A percentile compares a stretch with the other conserved stretches of the same genome.
phyloP scores from a whole-genome alignment of 495 filamentous ascomycete genomes.

The Aspergillus diversus region DNA sequence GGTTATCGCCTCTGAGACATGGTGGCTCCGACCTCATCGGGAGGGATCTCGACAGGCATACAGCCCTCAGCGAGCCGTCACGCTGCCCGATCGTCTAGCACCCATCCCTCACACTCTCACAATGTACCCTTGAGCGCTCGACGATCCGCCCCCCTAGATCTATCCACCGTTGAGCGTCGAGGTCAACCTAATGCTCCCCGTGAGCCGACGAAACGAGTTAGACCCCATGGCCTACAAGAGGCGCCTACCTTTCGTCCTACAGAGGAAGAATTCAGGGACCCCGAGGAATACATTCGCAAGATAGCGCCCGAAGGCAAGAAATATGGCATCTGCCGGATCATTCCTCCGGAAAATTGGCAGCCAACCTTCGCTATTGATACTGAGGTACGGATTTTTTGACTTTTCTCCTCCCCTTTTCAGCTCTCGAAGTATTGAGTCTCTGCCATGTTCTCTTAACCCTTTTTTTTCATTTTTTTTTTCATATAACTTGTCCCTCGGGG shows the following conservation, averaged over 20 bases:
- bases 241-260: conserved; percentile 91
- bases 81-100: conserved; percentile 48
- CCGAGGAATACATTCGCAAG: conserved; percentile 87
- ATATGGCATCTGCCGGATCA: conserved; percentile 93
- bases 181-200: conserved; percentile 74
- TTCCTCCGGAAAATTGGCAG: conserved; percentile 92
- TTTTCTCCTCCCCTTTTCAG: neutral
- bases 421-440: neutral
- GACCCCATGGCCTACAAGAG: conserved; percentile 83
- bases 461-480: conserved; percentile 15
- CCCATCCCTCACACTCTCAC: conserved; percentile 52
- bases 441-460: too few species aligned
- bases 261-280: conserved; percentile 92
- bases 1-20: conserved; percentile 39
- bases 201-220: conserved; percentile 73
- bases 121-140: conserved; percentile 72
- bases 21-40: conserved; percentile 57
- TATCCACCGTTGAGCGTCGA: conserved; percentile 88
- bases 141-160: conserved; percentile 73
- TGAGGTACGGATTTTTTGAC: conserved; percentile 66
- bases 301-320: conserved; percentile 81
- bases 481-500: conserved; percentile 8
- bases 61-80: conserved; percentile 41
- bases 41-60: conserved; percentile 45
- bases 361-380: conserved; percentile 96